Evolutionary conservation across 2,329 filamentous ascomycete species (phyloP).

Genomic region (Cladosporium sp.): DNA sequence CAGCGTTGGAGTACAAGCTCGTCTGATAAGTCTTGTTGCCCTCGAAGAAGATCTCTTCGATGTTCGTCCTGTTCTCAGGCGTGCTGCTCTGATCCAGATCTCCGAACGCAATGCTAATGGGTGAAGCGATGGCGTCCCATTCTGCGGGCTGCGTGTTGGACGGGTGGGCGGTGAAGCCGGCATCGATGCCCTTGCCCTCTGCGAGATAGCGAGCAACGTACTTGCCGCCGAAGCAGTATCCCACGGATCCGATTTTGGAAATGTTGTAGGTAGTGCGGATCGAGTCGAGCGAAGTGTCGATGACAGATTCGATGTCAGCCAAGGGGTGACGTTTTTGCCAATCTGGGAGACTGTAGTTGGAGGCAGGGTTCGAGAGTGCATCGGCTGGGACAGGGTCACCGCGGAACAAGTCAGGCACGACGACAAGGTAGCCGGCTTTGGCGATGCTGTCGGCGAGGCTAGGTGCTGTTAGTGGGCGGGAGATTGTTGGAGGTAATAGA

Average conservation of each 20-base stretch:
- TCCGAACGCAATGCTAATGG: slow-evolving; percentile 61
- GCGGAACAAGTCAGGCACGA: slow-evolving; percentile 39
- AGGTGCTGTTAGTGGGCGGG: background rate
- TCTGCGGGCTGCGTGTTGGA: slow-evolving; percentile 67
- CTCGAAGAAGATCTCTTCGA: slow-evolving; percentile 31
- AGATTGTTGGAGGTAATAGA: background rate
- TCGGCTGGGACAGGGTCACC: slow-evolving; percentile 35
- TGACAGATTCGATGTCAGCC: slow-evolving; percentile 48
- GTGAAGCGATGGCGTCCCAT: slow-evolving; percentile 64
- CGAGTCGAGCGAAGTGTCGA: slow-evolving; percentile 42
- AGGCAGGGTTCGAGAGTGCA: slow-evolving; percentile 31
- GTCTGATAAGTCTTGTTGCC: slow-evolving; percentile 37
- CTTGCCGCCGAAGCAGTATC: slow-evolving; percentile 78
- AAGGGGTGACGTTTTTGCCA: slow-evolving; percentile 49
- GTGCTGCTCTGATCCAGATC: slow-evolving; percentile 24
- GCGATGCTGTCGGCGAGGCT: slow-evolving; percentile 39
- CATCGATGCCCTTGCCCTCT: slow-evolving; percentile 55
- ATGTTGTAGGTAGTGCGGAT: slow-evolving; percentile 55
- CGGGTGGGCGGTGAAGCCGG: slow-evolving; percentile 70
- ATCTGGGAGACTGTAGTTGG: slow-evolving; percentile 41
- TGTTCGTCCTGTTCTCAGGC: slow-evolving; percentile 25
- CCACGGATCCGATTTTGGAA: slow-evolving; percentile 63
- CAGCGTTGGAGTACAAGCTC: slow-evolving; percentile 34
- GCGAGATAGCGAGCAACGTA: slow-evolving; percentile 67
- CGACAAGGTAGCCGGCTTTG: slow-evolving; percentile 34